These are phyloP conservation scores for Vachellia pachyceras DNA, from an alignment of 306 rosid genomes.

Conservation along the genomic window DNA sequence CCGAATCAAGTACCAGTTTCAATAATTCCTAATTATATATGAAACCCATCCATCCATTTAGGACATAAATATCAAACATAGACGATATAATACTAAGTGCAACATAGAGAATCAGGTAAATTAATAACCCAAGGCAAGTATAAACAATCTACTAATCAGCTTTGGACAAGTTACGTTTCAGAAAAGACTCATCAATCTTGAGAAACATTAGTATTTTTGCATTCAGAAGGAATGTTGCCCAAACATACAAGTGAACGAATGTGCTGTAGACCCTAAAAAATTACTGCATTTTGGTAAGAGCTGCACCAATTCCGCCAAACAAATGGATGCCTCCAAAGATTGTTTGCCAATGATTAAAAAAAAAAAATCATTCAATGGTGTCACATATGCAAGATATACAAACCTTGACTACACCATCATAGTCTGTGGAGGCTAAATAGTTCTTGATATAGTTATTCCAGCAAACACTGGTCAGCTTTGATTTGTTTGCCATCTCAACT, in stretches of 20 bases:
- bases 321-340: conserved; percentile 31
- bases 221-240: conserved; percentile 3
- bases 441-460: conserved; percentile 93
- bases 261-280: conserved; percentile 4
- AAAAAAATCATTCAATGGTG: conserved; percentile 32
- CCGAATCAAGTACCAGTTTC: neutral
- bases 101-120: conserved; percentile 24
- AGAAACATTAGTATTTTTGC: conserved; percentile 20
- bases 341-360: conserved; percentile 31
- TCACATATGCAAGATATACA: conserved; percentile 39
- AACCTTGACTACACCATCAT: conserved; percentile 91
- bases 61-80: conserved; percentile 3
- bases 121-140: neutral
- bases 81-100: neutral
- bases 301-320: neutral
- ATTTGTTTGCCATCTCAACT: conserved; percentile 78
- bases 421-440: conserved; percentile 94
- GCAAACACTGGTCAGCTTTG: conserved; percentile 89
- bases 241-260: conserved; percentile 10
- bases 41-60: conserved; percentile 1
- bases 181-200: conserved; percentile 27
- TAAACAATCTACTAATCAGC: conserved; percentile 15
- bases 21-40: conserved; percentile 13
- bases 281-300: conserved; percentile 21
- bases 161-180: conserved; percentile 16